phyloP scores from a whole-genome alignment of 495 filamentous ascomycete species.

The Podospora pseudopauciseta region DNA sequence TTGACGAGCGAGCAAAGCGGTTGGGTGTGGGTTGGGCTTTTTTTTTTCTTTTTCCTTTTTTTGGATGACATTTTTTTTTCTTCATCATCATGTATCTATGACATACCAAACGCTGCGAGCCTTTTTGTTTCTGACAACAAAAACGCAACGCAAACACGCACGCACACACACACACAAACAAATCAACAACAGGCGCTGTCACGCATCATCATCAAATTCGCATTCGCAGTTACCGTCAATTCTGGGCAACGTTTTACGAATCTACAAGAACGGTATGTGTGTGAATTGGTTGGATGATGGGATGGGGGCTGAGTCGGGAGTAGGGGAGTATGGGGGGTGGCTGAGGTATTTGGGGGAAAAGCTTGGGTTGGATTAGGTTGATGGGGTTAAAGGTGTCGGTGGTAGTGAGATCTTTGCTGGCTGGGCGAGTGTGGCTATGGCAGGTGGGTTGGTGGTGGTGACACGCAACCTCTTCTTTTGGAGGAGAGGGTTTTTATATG shows the following conservation, averaged over 20 bases:
- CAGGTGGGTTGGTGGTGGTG: not conserved
- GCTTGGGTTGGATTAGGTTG: not conserved
- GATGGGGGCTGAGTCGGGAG: not conserved
- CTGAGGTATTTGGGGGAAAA: not conserved
- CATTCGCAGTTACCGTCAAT: not conserved
- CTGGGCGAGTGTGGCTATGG: not conserved
- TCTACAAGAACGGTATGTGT: not conserved
- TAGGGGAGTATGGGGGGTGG: not conserved
- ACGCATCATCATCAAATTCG: not conserved
- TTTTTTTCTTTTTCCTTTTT: slow-evolving; percentile 17
- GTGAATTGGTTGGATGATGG: not conserved
- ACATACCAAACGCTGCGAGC: not conserved
- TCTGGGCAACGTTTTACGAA: not conserved
- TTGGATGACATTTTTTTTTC: slow-evolving; percentile 2
- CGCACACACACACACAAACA: not conserved
- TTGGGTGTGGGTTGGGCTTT: slow-evolving; percentile 10
- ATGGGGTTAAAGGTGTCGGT: not conserved
- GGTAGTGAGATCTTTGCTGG: not conserved
- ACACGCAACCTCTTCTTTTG: not conserved
- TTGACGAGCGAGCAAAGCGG: not conserved
- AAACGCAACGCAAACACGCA: not conserved
- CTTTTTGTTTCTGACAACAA: not conserved
- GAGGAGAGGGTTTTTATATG: not conserved
- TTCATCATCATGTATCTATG: not conserved
- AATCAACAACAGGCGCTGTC: not conserved